phyloP scores from a whole-genome alignment of 2,329 filamentous ascomycete genomes.

The Fusarium sarcochroum region DNA sequence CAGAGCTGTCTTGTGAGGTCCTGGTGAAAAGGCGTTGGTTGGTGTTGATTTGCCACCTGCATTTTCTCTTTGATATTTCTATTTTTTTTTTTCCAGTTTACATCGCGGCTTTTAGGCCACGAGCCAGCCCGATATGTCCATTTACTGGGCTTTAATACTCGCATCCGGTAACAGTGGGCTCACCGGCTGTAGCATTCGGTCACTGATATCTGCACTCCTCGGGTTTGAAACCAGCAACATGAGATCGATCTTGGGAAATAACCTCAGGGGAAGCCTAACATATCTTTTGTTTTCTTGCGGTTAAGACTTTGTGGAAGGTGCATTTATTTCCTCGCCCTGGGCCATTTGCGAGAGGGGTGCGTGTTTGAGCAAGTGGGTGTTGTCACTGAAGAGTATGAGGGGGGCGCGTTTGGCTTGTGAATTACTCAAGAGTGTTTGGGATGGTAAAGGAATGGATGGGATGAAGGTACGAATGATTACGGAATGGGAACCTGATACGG shows the following conservation, averaged over 20 bases:
- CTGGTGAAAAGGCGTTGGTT: conserved; percentile 58
- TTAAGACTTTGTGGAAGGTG: conserved; percentile 29
- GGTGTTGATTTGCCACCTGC: conserved; percentile 54
- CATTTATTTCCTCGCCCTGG: conserved; percentile 31
- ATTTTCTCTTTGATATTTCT: conserved; percentile 47
- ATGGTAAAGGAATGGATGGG: conserved; percentile 39
- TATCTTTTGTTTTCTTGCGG: conserved; percentile 30
- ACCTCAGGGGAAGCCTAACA: conserved; percentile 13
- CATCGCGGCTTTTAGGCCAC: conserved; percentile 35
- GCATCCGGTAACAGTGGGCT: conserved; percentile 13
- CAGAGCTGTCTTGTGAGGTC: conserved; percentile 57
- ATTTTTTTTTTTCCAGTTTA: conserved; percentile 41
- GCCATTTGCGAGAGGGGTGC: conserved; percentile 29
- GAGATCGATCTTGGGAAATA: conserved; percentile 7
- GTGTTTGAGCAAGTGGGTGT: conserved; percentile 28
- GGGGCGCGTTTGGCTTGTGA: conserved; percentile 30
- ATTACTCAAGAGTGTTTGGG: conserved; percentile 42
- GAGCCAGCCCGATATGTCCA: conserved; percentile 18
- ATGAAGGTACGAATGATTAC: conserved; percentile 48
- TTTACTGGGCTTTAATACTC: conserved; percentile 41
- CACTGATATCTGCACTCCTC: conserved; percentile 12
- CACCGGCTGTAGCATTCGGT: conserved; percentile 7
- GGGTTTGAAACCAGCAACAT: conserved; percentile 5
- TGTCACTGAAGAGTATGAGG: conserved; percentile 25
- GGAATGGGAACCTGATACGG: conserved; percentile 44